Conservation (phyloP, 306 rosid species). For the Elaeagnus macrophylla region DNA sequence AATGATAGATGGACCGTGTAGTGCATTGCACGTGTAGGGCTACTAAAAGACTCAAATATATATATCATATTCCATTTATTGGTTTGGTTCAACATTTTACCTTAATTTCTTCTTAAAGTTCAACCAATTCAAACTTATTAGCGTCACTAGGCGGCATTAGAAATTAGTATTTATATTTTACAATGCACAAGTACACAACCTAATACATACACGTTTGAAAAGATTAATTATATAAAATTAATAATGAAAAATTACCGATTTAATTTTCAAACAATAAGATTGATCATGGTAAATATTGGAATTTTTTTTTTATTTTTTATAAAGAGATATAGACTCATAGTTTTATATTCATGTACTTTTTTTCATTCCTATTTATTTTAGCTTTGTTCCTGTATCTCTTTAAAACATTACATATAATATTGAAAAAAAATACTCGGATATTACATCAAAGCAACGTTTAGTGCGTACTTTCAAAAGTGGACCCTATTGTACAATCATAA, state of each 20-base stretch:
- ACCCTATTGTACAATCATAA: conserved; percentile 22
- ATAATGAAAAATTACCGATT: no score
- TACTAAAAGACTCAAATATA: background rate
- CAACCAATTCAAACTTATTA: conserved; percentile 15
- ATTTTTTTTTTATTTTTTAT: no score
- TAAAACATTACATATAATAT: no score
- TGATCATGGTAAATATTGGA: no score
- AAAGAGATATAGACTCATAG: no score
- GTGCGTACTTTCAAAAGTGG: conserved; percentile 34
- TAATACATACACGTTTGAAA: background rate
- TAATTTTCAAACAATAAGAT: conserved; percentile 13
- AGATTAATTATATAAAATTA: conserved; percentile 7
- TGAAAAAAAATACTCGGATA: no score
- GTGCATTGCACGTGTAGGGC: background rate
- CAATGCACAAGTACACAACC: conserved; percentile 16
- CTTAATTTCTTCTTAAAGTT: conserved; percentile 5
- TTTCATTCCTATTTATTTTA: no score
- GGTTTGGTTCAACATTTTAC: background rate
- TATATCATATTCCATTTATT: background rate
- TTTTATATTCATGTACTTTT: no score
- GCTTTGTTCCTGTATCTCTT: no score
- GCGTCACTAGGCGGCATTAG: conserved; percentile 13
- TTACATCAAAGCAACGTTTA: conserved; percentile 23
- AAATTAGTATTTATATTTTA: background rate
- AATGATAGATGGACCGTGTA: background rate